Percentiles rank a stretch among this genome's conserved stretches.
Conservation (phyloP, 768 basidiomycete genomes). For the Ramaria rubella region DNA sequence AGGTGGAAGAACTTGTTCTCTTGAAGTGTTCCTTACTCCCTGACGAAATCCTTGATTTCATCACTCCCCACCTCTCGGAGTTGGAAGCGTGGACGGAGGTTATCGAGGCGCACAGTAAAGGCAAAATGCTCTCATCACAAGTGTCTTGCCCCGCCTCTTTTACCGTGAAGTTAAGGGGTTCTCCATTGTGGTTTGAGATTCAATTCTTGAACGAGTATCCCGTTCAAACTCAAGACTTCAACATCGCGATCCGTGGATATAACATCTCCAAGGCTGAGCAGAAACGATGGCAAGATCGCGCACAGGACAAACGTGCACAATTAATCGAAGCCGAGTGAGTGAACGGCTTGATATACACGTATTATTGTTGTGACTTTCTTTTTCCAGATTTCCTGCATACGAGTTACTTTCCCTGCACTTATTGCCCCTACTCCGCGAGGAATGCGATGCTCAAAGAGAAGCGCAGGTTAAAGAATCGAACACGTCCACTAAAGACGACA, state of each 20-base stretch:
- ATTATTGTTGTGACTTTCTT: neutral
- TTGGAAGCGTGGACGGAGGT: slow-evolving; percentile 25
- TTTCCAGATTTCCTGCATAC: slow-evolving; percentile 53
- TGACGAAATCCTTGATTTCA: slow-evolving; percentile 44
- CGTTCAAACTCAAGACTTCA: slow-evolving; percentile 8
- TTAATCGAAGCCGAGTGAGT: slow-evolving; percentile 28
- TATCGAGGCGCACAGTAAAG: slow-evolving; percentile 19
- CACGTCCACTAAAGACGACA: neutral
- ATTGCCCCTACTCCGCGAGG: slow-evolving; percentile 47
- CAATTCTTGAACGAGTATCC: slow-evolving; percentile 21
- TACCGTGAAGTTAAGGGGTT: slow-evolving; percentile 25
- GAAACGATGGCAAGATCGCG: slow-evolving; percentile 39
- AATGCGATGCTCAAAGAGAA: slow-evolving; percentile 13
- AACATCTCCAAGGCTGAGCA: slow-evolving; percentile 41
- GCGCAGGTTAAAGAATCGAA: neutral
- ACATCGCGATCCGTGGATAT: slow-evolving; percentile 38
- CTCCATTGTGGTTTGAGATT: slow-evolving; percentile 33
- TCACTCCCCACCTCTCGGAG: slow-evolving; percentile 28
- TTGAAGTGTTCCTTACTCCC: slow-evolving; percentile 59
- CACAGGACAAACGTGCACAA: slow-evolving; percentile 34
- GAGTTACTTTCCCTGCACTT: slow-evolving; percentile 52
- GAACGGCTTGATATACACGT: neutral
- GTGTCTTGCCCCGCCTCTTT: slow-evolving; percentile 28
- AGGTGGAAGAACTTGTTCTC: slow-evolving; percentile 50
- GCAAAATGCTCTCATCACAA: slow-evolving; percentile 20